Evolutionary conservation across 225 moss, liverwort and hornwort species (phyloP).

Genomic region (Thuidium tamariscinum): DNA sequence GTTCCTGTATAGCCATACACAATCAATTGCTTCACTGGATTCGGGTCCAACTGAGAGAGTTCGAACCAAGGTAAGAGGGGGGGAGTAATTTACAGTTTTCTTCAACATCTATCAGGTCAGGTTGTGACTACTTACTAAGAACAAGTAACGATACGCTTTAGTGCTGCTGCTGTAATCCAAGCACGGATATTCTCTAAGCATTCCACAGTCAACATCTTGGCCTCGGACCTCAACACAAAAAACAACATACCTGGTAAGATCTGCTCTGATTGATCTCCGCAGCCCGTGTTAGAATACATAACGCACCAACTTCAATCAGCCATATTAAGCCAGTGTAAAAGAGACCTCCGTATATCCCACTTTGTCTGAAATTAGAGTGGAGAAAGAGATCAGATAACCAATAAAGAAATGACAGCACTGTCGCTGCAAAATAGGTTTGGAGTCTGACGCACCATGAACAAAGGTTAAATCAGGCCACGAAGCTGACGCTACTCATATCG

Average conservation of each 20-base stretch:
- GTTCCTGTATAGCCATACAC: slow-evolving; percentile 35
- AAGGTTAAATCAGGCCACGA: not conserved
- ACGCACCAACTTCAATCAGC: slow-evolving; percentile 63
- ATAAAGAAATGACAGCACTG: not conserved
- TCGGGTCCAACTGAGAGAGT: not conserved
- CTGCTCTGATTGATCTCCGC: slow-evolving; percentile 54
- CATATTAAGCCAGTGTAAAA: slow-evolving; percentile 62
- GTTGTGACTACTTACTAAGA: not conserved
- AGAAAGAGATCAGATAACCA: not conserved
- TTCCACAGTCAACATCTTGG: not conserved
- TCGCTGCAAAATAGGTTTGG: not conserved
- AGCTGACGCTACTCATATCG: not conserved
- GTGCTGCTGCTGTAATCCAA: not conserved
- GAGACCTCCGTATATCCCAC: slow-evolving; percentile 69
- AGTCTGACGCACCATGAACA: not conserved
- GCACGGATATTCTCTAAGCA: not conserved
- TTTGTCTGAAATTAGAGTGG: slow-evolving; percentile 42
- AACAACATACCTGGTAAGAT: slow-evolving; percentile 62
- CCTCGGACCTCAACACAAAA: not conserved
- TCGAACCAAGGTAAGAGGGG: not conserved
- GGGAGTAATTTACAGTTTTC: not conserved
- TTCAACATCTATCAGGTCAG: not conserved
- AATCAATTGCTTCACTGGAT: slow-evolving; percentile 1
- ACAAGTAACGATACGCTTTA: not conserved
- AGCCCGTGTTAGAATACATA: slow-evolving; percentile 63